Evolutionary conservation across 2,329 filamentous ascomycete genomes (phyloP).

Genomic region (Aureobasidium sp.): DNA sequence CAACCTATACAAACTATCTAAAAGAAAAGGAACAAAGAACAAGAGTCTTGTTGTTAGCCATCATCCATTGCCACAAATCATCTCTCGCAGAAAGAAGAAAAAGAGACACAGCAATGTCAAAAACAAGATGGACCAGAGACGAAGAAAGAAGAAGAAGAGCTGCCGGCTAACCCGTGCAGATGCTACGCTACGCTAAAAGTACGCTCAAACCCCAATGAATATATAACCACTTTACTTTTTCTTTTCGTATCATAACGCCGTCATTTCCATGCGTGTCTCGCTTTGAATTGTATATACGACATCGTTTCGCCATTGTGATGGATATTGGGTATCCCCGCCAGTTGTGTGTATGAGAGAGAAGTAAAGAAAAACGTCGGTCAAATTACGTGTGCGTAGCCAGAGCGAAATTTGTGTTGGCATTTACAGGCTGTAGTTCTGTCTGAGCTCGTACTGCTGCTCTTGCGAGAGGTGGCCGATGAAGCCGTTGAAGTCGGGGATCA

Average conservation of each 20-base stretch:
- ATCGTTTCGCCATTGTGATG: too few species aligned
- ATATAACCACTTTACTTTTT: slow-evolving; percentile 17
- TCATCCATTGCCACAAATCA: too few species aligned
- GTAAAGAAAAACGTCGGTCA: slow-evolving; percentile 3
- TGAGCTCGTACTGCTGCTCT: slow-evolving; percentile 38
- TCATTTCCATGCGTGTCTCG: slow-evolving; percentile 1
- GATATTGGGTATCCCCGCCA: not conserved
- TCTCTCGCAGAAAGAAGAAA: too few species aligned
- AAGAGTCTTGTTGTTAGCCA: too few species aligned
- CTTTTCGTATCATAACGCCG: not conserved
- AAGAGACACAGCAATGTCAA: not conserved
- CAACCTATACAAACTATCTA: too few species aligned
- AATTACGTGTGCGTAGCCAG: not conserved
- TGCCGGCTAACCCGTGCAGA: slow-evolving; percentile 33
- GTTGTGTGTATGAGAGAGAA: slow-evolving; percentile 4
- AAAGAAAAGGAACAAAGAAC: too few species aligned
- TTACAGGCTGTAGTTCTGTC: slow-evolving; percentile 37
- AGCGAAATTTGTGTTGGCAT: slow-evolving; percentile 18
- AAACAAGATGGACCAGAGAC: too few species aligned
- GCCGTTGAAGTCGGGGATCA: slow-evolving; percentile 48
- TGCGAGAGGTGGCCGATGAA: slow-evolving; percentile 44
- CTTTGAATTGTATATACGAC: slow-evolving; percentile 3
- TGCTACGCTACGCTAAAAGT: slow-evolving; percentile 30
- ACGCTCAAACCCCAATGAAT: slow-evolving; percentile 22
- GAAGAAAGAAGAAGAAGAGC: slow-evolving; percentile 18